Evolutionary conservation across 116 monocot genomes (phyloP), one percentile per base, ranked within the genome.

Genomic region (Posidonia oceanica): DNA sequence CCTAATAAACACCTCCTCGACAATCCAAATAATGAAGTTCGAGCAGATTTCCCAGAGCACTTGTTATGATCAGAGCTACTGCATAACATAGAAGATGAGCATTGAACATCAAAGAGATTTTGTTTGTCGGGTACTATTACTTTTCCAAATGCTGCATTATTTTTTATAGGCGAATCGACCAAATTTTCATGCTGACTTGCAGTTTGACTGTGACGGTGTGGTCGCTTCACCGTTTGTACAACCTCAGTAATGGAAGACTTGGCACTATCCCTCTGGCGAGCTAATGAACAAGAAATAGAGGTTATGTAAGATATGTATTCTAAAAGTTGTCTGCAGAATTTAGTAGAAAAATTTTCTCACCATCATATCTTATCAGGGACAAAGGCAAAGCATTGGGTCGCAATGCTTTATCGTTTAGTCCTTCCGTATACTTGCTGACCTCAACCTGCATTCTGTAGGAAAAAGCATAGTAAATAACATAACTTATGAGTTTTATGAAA

Each of bases 401-500:
- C 76, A 93, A 41, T 74, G 78, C 48, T 85, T 87, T 94, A 61
- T 89, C 87, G 71, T 74, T 87, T 77, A 74, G 58, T 39, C 89
- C 94, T 81, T 94, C 94, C 64, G 94, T 94, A 52, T 85, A 87
- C 76, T 94, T 94, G 81, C 87, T 94, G 56, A 94, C 94, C 80
- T 94, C 94, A 75, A 94, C 89, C 74, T 94, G 94, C 94, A 94
- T 94, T 69, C 93, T 93, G 88, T 57, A 68, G 36, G 54, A 70
- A 51, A 39, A 39, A 20, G 12, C 6, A 70, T 39, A 16, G 57
- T 58, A 38, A 70, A 70, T 70, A 57, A 40, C 22, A 44, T 21
- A 40, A 22, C 4, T 17, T 17, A 11, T 10, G 12, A 12, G 64
- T 39, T 29, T 39, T 39, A 3, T 64, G 64, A 29, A 64, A 64